A percentile compares a stretch with the other conserved stretches of the same genome.
These are phyloP conservation scores for Fusarium torulosum DNA, from an alignment of 2,329 filamentous ascomycete genomes.

Conservation along the genomic window DNA sequence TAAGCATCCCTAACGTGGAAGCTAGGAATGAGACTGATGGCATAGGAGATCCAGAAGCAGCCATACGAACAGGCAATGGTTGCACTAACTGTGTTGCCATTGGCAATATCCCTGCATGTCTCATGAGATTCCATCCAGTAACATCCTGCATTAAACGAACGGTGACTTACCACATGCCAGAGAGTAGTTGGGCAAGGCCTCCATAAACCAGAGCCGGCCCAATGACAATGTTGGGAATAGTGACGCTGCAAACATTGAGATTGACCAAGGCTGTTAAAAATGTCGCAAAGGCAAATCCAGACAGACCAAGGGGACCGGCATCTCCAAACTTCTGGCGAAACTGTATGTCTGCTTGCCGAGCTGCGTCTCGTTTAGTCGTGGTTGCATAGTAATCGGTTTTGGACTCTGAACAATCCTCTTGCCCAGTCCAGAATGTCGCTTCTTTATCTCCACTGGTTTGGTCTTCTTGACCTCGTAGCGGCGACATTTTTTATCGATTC, in stretches of 20 bases:
- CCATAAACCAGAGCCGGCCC: conserved; percentile 16
- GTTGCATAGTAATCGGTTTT: not conserved
- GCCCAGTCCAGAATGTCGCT: not conserved
- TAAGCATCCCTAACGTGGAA: conserved; percentile 19
- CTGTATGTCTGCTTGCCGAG: not conserved
- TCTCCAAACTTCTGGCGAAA: conserved; percentile 20
- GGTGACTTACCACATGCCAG: conserved; percentile 17
- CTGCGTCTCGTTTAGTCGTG: not conserved
- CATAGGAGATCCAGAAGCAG: conserved; percentile 27
- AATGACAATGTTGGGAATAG: conserved; percentile 11
- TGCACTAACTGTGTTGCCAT: conserved; percentile 15
- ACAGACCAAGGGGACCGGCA: conserved; percentile 7
- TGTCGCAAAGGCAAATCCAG: conserved; percentile 16
- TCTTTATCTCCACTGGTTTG: not conserved
- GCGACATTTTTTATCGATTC: not conserved
- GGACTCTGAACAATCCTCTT: not conserved
- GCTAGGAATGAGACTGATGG: conserved; percentile 13
- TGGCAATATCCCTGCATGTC: not conserved
- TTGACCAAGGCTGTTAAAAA: conserved; percentile 17
- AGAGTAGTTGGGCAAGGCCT: conserved; percentile 8
- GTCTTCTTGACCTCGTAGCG: not conserved
- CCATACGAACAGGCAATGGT: conserved; percentile 19
- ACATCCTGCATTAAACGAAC: rapidly evolving
- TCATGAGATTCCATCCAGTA: rapidly evolving
- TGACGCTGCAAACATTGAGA: conserved; percentile 8